Conservation (phyloP, 495 filamentous ascomycete species). For the Hypomontagnella monticulosa region DNA sequence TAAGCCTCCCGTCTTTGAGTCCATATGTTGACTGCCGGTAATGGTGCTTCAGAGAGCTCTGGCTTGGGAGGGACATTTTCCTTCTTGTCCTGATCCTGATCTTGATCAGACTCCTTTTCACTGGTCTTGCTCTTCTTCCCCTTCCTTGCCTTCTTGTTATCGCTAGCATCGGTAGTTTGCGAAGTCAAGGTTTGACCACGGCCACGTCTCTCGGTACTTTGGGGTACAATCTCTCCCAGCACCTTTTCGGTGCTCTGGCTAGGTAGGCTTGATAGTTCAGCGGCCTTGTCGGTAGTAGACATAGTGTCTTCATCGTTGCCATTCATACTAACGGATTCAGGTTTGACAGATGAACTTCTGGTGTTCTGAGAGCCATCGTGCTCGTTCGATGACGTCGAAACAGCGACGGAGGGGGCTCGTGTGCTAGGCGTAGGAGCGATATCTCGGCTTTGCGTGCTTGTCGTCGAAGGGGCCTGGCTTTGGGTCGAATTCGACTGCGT, state of each 20-base stretch:
- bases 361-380: slow-evolving; percentile 50
- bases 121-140: slow-evolving; percentile 56
- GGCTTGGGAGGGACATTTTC: slow-evolving; percentile 64
- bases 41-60: slow-evolving; percentile 80
- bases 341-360: slow-evolving; percentile 45
- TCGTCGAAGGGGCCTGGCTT: slow-evolving; percentile 71
- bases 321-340: slow-evolving; percentile 27
- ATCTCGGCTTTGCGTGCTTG: slow-evolving; percentile 73
- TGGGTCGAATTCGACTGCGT: slow-evolving; percentile 73
- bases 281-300: slow-evolving; percentile 30
- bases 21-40: slow-evolving; percentile 89
- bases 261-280: slow-evolving; percentile 16
- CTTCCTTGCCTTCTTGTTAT: slow-evolving; percentile 57
- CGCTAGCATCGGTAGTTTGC: slow-evolving; percentile 51
- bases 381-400: slow-evolving; percentile 71
- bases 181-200: slow-evolving; percentile 47
- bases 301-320: slow-evolving; percentile 28
- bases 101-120: slow-evolving; percentile 57
- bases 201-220: slow-evolving; percentile 40
- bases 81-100: slow-evolving; percentile 53
- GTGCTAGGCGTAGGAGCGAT: slow-evolving; percentile 61
- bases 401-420: slow-evolving; percentile 47
- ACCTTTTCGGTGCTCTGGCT: slow-evolving; percentile 42
- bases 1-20: slow-evolving; percentile 74
- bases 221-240: slow-evolving; percentile 29